phyloP scores from a whole-genome alignment of 2,329 filamentous ascomycete genomes.

The Cercospora sp. region DNA sequence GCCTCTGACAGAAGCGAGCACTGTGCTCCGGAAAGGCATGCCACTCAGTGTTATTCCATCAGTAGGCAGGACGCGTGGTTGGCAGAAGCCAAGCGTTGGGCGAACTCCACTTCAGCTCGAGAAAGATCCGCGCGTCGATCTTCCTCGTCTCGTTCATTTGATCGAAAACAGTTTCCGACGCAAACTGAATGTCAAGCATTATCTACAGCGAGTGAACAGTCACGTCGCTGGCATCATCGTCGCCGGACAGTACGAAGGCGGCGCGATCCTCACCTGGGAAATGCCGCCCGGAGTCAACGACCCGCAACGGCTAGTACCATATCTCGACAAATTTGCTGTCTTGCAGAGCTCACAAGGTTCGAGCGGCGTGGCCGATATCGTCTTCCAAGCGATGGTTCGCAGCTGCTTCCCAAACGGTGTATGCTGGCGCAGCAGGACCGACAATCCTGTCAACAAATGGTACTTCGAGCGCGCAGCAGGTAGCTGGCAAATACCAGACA shows the following conservation, averaged over 20 bases:
- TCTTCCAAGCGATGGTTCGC: slow-evolving; percentile 93
- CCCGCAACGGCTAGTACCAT: slow-evolving; percentile 72
- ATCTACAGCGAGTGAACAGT: slow-evolving; percentile 75
- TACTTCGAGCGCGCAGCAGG: slow-evolving; percentile 91
- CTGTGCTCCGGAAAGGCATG: slow-evolving; percentile 88
- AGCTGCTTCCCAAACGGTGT: slow-evolving; percentile 85
- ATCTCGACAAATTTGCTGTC: slow-evolving; percentile 97
- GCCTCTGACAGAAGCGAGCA: slow-evolving; percentile 54
- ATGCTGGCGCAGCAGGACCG: slow-evolving; percentile 85
- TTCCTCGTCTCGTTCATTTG: slow-evolving; percentile 76
- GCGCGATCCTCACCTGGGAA: slow-evolving; percentile 94
- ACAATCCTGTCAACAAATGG: slow-evolving; percentile 98
- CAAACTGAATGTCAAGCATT: slow-evolving; percentile 79
- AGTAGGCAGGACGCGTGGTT: slow-evolving; percentile 59
- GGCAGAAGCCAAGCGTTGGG: slow-evolving; percentile 66
- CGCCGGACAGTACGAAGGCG: slow-evolving; percentile 94
- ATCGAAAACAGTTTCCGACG: slow-evolving; percentile 93
- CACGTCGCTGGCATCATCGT: slow-evolving; percentile 90
- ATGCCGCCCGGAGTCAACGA: slow-evolving; percentile 56
- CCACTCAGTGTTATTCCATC: slow-evolving; percentile 81
- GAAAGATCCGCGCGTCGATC: slow-evolving; percentile 73
- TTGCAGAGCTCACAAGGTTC: slow-evolving; percentile 84
- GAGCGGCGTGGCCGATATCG: slow-evolving; percentile 82
- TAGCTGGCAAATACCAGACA: slow-evolving; percentile 76
- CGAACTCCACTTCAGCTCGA: slow-evolving; percentile 67